Evolutionary conservation across 352 stramenopile genomes (phyloP).

Genomic region (Peronospora belbahrii): DNA sequence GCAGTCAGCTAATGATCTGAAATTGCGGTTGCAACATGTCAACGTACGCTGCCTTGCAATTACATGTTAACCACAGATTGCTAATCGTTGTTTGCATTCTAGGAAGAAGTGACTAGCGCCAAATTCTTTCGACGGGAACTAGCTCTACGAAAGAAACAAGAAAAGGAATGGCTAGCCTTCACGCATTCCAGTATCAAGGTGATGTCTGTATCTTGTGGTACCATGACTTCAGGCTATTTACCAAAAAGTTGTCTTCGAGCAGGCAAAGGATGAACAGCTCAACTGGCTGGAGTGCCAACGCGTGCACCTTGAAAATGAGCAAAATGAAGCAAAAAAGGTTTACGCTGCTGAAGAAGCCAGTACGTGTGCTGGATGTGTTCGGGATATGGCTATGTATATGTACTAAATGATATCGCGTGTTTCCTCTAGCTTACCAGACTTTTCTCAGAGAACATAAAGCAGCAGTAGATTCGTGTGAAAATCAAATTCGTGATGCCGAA

Average conservation of each 20-base stretch:
- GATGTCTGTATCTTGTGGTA: not conserved
- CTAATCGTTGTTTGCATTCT: not conserved
- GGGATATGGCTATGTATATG: not conserved
- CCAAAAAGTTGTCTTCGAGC: not conserved
- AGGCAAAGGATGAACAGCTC: constrained; percentile 36
- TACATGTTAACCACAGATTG: not conserved
- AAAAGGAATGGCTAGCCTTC: constrained; percentile 24
- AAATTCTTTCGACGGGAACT: constrained; percentile 29
- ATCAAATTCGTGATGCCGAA: constrained; percentile 15
- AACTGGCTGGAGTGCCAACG: constrained; percentile 34
- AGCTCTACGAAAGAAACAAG: constrained; percentile 26
- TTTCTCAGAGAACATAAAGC: constrained; percentile 12
- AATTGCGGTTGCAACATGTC: constrained; percentile 21
- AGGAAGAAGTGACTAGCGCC: constrained; percentile 18
- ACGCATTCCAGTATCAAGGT: constrained; percentile 35
- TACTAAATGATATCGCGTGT: not conserved
- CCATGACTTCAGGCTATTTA: constrained; percentile 1
- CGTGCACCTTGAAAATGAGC: constrained; percentile 25
- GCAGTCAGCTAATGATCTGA: constrained; percentile 10
- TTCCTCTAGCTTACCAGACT: constrained; percentile 17
- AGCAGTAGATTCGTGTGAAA: constrained; percentile 15
- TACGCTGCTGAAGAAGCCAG: constrained; percentile 21
- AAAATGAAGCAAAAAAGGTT: constrained; percentile 13
- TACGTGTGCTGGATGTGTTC: constrained; percentile 1
- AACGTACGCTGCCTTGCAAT: constrained; percentile 11